A percentile compares a stretch with the other conserved stretches of the same genome.
Conservation (phyloP, 148 eudicot species). For the Euryodendron excelsum region DNA sequence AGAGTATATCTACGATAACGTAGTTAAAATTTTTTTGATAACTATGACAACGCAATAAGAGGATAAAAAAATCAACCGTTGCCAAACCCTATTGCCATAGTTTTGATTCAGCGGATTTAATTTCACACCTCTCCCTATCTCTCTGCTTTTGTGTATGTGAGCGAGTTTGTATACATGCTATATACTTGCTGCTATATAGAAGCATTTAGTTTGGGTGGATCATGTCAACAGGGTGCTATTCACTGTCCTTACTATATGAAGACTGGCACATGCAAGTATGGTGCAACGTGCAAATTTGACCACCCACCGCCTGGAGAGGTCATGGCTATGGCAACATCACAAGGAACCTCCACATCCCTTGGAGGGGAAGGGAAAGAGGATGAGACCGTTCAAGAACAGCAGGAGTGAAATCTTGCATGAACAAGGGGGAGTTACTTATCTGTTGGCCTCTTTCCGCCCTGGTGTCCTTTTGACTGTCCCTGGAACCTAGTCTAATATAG, state of each 20-base stretch:
- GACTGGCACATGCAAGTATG: constrained; percentile 89
- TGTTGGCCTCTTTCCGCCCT: background rate
- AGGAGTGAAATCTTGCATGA: constrained; percentile 13
- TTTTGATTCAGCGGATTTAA: background rate
- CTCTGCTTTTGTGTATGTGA: background rate
- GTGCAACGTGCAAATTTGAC: constrained; percentile 83
- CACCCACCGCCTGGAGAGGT: constrained; percentile 98
- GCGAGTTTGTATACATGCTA: background rate
- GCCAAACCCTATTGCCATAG: no score
- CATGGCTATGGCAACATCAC: constrained; percentile 39
- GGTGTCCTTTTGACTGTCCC: background rate
- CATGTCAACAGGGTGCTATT: constrained; percentile 52
- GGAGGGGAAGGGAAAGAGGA: constrained; percentile 28
- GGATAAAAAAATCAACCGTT: background rate
- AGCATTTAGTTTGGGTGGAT: constrained; percentile 1
- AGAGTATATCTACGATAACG: background rate
- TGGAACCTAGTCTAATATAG: background rate
- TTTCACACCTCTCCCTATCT: background rate
- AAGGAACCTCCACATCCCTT: constrained; percentile 29
- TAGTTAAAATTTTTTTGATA: no score
- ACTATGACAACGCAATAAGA: background rate
- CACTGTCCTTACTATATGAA: constrained; percentile 91
- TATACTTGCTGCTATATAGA: background rate
- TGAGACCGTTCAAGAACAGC: constrained; percentile 10
- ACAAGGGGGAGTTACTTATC: background rate